Base-by-base conservation (phyloP, 1,284 basidiomycete genomes). In the Austroboletus rostrupii region DNA sequence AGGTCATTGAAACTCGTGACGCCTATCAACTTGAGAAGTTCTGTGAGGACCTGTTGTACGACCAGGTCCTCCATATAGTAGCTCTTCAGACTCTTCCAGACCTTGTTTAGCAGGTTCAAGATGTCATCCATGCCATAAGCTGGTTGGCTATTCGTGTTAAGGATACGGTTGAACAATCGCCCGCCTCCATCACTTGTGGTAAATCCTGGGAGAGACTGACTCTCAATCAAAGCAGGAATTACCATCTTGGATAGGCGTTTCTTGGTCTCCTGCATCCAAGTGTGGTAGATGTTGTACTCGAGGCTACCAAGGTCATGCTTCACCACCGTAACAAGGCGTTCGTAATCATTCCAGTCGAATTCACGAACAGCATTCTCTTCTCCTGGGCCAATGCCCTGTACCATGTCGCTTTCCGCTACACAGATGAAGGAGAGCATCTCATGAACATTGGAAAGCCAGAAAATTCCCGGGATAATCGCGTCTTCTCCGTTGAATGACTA, bases 241-340 rank as follows among this genome's bases (percentile, higher is more conserved):
- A 99, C 92, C 95, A 99, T 99, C 78, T 98, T 98, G 55, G 87
- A 81, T 40, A 99, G 75, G 55, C 87, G 88, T 75, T 96, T 97
- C 84, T 99, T 99, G 40, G 94, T 92, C 73, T 99, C 97, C 54
- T 92, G 77, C 92, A 99, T 99, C 91, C 93, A 97, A 0, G 96
- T 98, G 70, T 99, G 96, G 69, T 98, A 99, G 70, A 99, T 97
- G 77, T 99, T 99, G 76, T 98, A 99, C 73, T 99, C 96, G 61
- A 99, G 77, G 58, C 91, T 95, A 72, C 99, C 97, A 41, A 99
- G 81, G 68, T 99, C 97, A 65, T 99, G 96, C 71, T 98, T 98
- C 69, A 99, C 97, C 56, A 99, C 92, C 17, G 90, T 90, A 17
- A 99, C 94, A 21, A 99, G 79, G 26, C 92, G 85, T 70, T 98